Base-by-base conservation (phyloP, 192 early-diverging fungal genomes). In the Diversispora epigaea region DNA sequence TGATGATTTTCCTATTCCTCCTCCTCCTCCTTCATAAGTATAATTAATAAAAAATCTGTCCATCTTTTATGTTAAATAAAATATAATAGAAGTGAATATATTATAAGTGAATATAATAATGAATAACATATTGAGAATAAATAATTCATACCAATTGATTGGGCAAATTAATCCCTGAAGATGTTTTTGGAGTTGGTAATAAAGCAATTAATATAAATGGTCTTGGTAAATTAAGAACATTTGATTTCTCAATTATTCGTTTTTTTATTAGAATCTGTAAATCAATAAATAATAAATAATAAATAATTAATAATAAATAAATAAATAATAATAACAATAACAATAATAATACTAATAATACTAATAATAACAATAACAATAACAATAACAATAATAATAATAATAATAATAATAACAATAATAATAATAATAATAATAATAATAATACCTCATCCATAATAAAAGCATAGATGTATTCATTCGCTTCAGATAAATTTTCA, bases 401-500 rank as follows among this genome's bases (percentile, higher is more conserved):
- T 70, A 69, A 68, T 10, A 56, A 9, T 76, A 83, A 45, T 14
- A 44, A 9, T 58, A 21, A 43, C n/a, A n/a, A 45, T 14, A 44
- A 9, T 58, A 21, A 43, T 22, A 57, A 49, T 19, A n/a, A 6
- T 41, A 72, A 43, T 10, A 58, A 32, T 4, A 70, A 70, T 70
- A 69, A 68, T 10, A 56, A 9, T 76, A 83, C 82, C 79, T 83
- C 82, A 32, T 32, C 25, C 22, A 80, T 14, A 21, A 83, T 71
- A 45, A 77, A 66, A 22, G 77, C 72, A 62, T 73, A 77, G 3
- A 83, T 76, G 6, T 70, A 71, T 41, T 80, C 79, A 43, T 80
- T 79, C 21, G 79, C 77, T 58, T 83, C 71, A 14, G 77, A 73
- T 44, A 83, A 52, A 7, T 76, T 76, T 52, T 83, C 82, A 66